A percentile compares a stretch with the other conserved stretches of the same genome.
These are phyloP conservation scores for Panus rudis DNA, from an alignment of 768 basidiomycete species.

Conservation along the genomic window DNA sequence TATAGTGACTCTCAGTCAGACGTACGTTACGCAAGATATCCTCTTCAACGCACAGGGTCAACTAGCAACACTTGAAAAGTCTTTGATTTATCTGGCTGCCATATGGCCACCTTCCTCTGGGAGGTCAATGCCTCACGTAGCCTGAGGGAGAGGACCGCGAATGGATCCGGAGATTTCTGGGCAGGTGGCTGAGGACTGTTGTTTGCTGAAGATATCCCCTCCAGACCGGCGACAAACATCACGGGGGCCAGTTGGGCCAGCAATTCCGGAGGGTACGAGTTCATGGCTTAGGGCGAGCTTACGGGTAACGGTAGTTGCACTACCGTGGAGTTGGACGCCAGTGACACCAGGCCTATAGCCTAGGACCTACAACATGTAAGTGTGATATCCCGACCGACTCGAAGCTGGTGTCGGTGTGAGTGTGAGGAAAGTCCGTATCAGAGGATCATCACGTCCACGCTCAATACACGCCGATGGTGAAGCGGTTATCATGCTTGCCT, in stretches of 20 bases:
- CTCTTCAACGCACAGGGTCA: slow-evolving; percentile 51
- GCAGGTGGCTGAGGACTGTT: slow-evolving; percentile 19
- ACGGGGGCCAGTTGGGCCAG: slow-evolving; percentile 85
- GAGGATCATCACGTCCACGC: no score
- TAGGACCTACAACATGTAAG: no score
- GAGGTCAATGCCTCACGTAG: slow-evolving; percentile 63
- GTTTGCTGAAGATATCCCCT: slow-evolving; percentile 21
- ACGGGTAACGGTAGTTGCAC: neutral
- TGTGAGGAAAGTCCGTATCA: no score
- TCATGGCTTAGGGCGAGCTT: slow-evolving; percentile 45
- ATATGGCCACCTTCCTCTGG: slow-evolving; percentile 60
- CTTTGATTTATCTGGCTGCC: slow-evolving; percentile 65
- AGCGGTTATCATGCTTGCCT: slow-evolving; percentile 93
- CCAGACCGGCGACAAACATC: slow-evolving; percentile 91
- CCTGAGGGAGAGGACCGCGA: slow-evolving; percentile 47
- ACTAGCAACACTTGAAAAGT: slow-evolving; percentile 82
- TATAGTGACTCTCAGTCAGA: slow-evolving; percentile 16
- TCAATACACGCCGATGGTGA: slow-evolving; percentile 65
- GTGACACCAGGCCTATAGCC: no score
- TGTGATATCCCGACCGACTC: no score
- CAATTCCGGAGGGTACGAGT: slow-evolving; percentile 88
- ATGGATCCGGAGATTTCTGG: slow-evolving; percentile 46
- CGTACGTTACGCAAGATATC: neutral
- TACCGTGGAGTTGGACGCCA: no score
- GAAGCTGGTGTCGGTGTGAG: no score